Conservation (phyloP, 768 basidiomycete species). For the Arthromyces matolae region DNA sequence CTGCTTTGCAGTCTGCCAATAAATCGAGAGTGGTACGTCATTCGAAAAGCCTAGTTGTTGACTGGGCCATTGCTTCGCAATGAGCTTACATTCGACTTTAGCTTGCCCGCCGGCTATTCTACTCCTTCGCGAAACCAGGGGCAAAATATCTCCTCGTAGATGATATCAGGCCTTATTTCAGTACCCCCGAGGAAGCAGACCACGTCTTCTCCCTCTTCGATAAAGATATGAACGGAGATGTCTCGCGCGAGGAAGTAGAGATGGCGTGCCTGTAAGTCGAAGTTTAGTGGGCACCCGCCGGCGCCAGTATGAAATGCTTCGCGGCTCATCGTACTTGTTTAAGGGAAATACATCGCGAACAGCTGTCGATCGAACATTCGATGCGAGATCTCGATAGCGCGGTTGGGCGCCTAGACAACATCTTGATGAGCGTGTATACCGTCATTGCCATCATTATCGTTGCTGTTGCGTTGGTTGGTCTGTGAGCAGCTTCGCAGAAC, state of each 20-base stretch:
- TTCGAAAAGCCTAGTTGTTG: background rate
- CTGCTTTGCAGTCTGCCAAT: constrained; percentile 74
- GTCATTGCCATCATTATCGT: constrained; percentile 74
- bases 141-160: constrained; percentile 55
- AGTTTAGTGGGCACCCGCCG: constrained; percentile 2
- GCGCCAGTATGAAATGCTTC: constrained; percentile 1
- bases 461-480: constrained; percentile 70
- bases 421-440: constrained; percentile 77
- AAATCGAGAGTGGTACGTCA: constrained; percentile 62
- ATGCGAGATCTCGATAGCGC: constrained; percentile 91
- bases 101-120: constrained; percentile 83
- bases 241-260: constrained; percentile 70
- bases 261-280: constrained; percentile 59
- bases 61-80: constrained; percentile 1
- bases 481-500: background rate
- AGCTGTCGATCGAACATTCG: constrained; percentile 76
- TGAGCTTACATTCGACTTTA: constrained; percentile 25
- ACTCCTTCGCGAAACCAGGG: constrained; percentile 70
- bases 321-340: constrained; percentile 8
- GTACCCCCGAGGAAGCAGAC: constrained; percentile 60
- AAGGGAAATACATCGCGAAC: constrained; percentile 82
- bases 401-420: constrained; percentile 81
- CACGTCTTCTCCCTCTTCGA: constrained; percentile 69
- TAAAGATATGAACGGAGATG: constrained; percentile 70
- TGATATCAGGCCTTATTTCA: constrained; percentile 74